Conservation (phyloP, 306 rosid genomes). For the Cicer arietinum region DNA sequence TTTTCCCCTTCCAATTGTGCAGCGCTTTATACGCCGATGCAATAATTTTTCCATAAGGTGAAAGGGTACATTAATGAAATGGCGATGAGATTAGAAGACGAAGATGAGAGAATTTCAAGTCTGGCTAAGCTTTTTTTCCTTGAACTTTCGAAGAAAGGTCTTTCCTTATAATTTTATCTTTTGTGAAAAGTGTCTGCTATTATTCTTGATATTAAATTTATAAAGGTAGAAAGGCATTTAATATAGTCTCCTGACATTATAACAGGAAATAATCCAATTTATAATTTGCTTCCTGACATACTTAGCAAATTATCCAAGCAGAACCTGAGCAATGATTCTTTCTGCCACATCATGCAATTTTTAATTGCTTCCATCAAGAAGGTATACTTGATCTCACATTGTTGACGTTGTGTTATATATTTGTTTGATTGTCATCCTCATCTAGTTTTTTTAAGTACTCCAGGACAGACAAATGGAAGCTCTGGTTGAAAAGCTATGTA, state of each 20-base stretch:
- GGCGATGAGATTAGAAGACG: constrained; percentile 89
- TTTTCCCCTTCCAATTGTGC: constrained; percentile 30
- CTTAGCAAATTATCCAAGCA: constrained; percentile 85
- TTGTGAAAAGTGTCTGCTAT: constrained; percentile 27
- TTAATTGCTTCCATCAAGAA: constrained; percentile 91
- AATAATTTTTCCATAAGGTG: constrained; percentile 60
- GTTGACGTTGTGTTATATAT: constrained; percentile 25
- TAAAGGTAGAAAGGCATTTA: background rate
- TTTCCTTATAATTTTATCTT: constrained; percentile 11
- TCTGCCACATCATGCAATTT: constrained; percentile 94
- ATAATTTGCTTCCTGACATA: constrained; percentile 96
- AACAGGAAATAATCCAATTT: constrained; percentile 90
- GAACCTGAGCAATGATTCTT: constrained; percentile 76
- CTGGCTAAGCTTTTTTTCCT: constrained; percentile 85
- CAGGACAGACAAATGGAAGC: constrained; percentile 98
- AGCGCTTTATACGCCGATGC: constrained; percentile 46
- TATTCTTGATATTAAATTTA: constrained; percentile 27
- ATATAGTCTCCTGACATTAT: constrained; percentile 34
- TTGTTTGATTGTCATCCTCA: constrained; percentile 38
- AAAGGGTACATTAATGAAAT: constrained; percentile 94
- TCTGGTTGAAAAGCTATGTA: constrained; percentile 94
- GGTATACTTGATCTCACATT: constrained; percentile 52
- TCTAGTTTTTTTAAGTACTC: constrained; percentile 43
- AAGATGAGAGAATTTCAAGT: constrained; percentile 85
- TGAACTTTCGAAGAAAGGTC: constrained; percentile 96